Base-by-base conservation (phyloP, 495 filamentous ascomycete genomes). In the Podospora pseudopauciseta region DNA sequence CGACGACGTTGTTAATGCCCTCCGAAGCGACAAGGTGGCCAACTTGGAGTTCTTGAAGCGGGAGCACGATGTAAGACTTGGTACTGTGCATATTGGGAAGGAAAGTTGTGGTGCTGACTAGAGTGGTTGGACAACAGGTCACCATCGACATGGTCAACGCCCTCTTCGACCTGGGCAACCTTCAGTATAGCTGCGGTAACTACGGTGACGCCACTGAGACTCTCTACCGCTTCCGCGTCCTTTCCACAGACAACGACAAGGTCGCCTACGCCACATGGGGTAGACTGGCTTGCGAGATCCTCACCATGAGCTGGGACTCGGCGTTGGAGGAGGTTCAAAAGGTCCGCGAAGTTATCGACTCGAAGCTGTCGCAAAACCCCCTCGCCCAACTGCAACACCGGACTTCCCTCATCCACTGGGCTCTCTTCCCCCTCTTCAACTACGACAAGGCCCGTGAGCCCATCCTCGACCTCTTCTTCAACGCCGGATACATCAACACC, bases 361-460 rank as follows among this genome's bases (percentile, higher is more conserved):
- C 86, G 44, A 90, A 91, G 77, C 87, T 98, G 61, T 96, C 96
- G 87, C 94, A 91, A 86, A 97, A 96, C 85, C 92, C 96, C 13
- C 85, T 97, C 65, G 93, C 89, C 30, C 95, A 99, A 81, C 90
- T 99, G 32, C 88, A 91, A 75, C 93, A 97, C 83, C 92, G 96
- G 68, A 94, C 93, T 34, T 96, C 94, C 92, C 86, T 99, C 73
- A 91, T 97, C 76, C 96, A 98, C 89, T 99, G 95, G 95, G 89
- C 91, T 56, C 87, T 99, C 67, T 99, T 98, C 87, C 95, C 96
- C 65, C 94, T 97, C 85, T 99, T 98, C 88, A 97, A 97, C 86
- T 89, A 94, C 81, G 94, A 96, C 76, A 86, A 91, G 71, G 92
- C 94, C 65, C 91, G 93, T 70, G 95, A 99, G 71, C 86, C 85